These are phyloP conservation scores for Casuarina equisetifolia DNA, from an alignment of 306 rosid genomes.

Conservation along the genomic window DNA sequence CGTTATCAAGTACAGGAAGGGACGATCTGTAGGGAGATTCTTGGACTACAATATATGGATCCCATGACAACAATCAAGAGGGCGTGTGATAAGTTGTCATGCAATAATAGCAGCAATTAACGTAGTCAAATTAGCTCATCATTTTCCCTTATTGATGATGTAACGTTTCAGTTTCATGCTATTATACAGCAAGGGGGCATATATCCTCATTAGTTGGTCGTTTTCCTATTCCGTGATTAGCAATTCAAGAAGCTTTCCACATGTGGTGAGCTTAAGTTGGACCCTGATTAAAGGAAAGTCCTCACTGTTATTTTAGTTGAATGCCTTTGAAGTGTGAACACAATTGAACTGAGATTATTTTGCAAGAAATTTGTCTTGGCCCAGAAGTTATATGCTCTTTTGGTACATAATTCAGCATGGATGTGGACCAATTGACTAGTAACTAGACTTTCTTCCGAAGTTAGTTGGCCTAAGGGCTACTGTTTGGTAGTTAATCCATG, in stretches of 20 bases:
- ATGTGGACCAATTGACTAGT: not conserved
- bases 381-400: not conserved
- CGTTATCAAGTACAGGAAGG: not conserved
- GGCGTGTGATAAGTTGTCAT: too few species aligned
- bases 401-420: not conserved
- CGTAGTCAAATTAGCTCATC: too few species aligned
- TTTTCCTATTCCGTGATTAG: not conserved
- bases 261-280: not conserved
- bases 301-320: not conserved
- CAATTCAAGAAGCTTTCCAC: not conserved
- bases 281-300: not conserved
- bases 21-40: not conserved
- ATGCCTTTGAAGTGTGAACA: not conserved
- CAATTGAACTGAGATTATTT: too few species aligned
- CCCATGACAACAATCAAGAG: too few species aligned
- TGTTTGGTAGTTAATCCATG: too few species aligned
- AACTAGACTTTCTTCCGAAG: too few species aligned
- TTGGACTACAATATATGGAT: too few species aligned
- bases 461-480: too few species aligned
- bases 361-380: not conserved
- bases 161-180: too few species aligned
- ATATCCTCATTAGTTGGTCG: not conserved
- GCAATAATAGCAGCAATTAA: too few species aligned
- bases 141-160: too few species aligned
- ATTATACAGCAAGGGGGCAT: too few species aligned